Evolutionary conservation across 2,329 filamentous ascomycete genomes (phyloP).

Genomic region (Westerdykella aurantiaca): DNA sequence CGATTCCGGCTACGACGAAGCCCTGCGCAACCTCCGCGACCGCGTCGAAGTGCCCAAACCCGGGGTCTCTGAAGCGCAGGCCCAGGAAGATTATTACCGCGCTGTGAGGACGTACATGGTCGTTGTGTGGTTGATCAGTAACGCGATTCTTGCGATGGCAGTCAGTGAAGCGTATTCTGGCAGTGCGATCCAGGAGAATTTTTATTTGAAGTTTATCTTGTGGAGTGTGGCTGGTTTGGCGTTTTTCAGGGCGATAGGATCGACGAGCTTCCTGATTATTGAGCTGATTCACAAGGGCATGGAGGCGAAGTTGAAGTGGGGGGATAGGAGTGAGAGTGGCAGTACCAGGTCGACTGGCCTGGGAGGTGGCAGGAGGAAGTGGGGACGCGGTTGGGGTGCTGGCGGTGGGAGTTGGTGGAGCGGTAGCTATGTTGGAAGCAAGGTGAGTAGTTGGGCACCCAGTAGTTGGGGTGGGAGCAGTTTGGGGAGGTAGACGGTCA

Average conservation of each 20-base stretch:
- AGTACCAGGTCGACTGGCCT: conserved; percentile 25
- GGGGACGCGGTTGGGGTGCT: conserved; percentile 22
- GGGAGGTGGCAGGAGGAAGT: conserved; percentile 22
- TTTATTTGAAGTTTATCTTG: conserved; percentile 87
- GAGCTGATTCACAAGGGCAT: conserved; percentile 79
- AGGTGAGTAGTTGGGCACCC: conserved; percentile 29
- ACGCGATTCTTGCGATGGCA: conserved; percentile 88
- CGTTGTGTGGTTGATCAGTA: conserved; percentile 85
- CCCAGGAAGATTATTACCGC: conserved; percentile 98
- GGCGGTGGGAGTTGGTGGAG: conserved; percentile 37
- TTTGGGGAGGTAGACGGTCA: conserved; percentile 16
- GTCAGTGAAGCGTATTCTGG: conserved; percentile 78
- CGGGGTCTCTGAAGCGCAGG: conserved; percentile 64
- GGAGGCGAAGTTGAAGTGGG: conserved; percentile 70
- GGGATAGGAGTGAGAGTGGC: conserved; percentile 29
- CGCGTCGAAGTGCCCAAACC: conserved; percentile 70
- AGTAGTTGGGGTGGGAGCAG: conserved; percentile 32
- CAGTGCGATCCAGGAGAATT: conserved; percentile 69
- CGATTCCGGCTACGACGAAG: conserved; percentile 94
- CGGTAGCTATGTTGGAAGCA: conserved; percentile 34
- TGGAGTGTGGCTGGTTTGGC: conserved; percentile 86
- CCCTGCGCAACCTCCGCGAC: conserved; percentile 90
- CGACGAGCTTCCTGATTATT: conserved; percentile 73
- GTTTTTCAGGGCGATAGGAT: conserved; percentile 80
- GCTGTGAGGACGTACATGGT: conserved; percentile 98